Base-by-base conservation (phyloP, 345 rosid species). In the Crucihimalaya himalaica region DNA sequence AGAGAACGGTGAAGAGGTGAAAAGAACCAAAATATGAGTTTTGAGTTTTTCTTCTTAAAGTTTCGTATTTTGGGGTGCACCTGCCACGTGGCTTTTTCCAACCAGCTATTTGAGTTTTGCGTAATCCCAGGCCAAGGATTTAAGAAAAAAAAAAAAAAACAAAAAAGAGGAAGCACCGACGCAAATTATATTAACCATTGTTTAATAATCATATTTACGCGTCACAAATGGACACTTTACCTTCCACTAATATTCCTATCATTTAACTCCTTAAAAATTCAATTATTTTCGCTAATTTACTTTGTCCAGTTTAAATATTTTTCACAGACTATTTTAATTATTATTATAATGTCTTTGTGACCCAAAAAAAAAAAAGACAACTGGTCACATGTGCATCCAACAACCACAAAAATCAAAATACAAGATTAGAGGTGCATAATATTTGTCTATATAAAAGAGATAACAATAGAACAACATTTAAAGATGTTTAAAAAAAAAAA, bases 21-120 rank as follows among this genome's bases (percentile, higher is more conserved):
- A 14, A 2, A 15, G 48, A 18, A 5, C 15, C 15, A 35, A 66
- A 60, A 37, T 64, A 34, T 34, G 5, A 29, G 5, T 31, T 3
- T 5, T 45, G 28, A 9, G n/a, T n/a, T 45, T 48, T 54, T 19
- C 2, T 8, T 28, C 2, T 43, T 34, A 8, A 53, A 16, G 29
- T 16, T 71, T 18, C 37, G 47, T 42, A 63, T 5, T 46, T 35
- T 6, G 1, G 4, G 32, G 34, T 21, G 63, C 53, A 45, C 40
- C 21, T 68, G 63, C 47, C 73, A 75, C 79, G 73, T 68, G 73
- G 68, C 63, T 29, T 8, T 51, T 68, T n/a, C n/a, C n/a, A n/a
- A n/a, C n/a, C n/a, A n/a, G n/a, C n/a, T n/a, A n/a, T 27, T 50
- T 51, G 52, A 3, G 31, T 29, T 69, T 42, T 63, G 42, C 77